phyloP scores from a whole-genome alignment of 306 rosid genomes.

The Hippophae gyantsensis region DNA sequence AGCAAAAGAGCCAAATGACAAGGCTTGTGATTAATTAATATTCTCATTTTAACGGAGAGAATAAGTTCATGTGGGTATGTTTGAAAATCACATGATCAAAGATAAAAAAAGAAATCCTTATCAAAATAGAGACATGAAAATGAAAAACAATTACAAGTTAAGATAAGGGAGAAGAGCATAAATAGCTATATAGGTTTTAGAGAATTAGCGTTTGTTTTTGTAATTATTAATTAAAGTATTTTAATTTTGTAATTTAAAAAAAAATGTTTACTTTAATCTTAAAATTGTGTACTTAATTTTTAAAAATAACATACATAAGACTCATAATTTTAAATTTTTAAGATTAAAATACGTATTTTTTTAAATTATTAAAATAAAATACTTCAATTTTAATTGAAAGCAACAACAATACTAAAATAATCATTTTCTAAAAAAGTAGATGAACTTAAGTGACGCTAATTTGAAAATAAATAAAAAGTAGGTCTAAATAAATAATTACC shows the following conservation, averaged over 20 bases:
- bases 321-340: too few species aligned
- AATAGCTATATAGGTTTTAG: too few species aligned
- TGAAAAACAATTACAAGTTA: background rate
- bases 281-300: too few species aligned
- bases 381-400: too few species aligned
- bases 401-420: too few species aligned
- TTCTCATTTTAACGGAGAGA: conserved; percentile 15
- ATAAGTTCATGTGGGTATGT: conserved; percentile 40
- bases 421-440: too few species aligned
- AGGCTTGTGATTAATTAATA: conserved; percentile 19
- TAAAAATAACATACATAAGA: too few species aligned
- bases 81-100: conserved; percentile 42
- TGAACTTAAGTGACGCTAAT: conserved; percentile 20
- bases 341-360: background rate
- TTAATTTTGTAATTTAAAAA: too few species aligned
- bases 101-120: conserved; percentile 18
- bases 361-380: background rate
- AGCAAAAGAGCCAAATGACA: background rate
- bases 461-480: conserved; percentile 25
- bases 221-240: too few species aligned
- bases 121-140: conserved; percentile 24
- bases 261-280: too few species aligned
- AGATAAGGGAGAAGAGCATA: too few species aligned
- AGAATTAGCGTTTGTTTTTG: fast-evolving
- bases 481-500: conserved; percentile 30